These are phyloP conservation scores for Endothia cerciana DNA, from an alignment of 2,329 filamentous ascomycete genomes.

Conservation along the genomic window DNA sequence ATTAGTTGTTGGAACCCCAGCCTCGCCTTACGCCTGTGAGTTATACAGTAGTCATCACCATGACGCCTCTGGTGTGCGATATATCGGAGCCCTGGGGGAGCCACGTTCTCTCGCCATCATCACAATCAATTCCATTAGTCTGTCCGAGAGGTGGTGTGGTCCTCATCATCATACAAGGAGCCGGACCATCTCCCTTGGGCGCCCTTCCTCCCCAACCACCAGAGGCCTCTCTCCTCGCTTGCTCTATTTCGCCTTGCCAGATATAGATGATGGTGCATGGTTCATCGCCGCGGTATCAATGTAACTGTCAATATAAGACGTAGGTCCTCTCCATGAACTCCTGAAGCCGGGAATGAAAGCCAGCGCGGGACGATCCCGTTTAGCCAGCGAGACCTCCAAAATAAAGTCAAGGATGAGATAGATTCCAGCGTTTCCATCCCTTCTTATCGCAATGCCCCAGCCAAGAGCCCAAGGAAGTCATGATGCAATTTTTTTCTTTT, in stretches of 20 bases:
- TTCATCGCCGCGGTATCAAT: conserved; percentile 5
- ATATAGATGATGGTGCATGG: background rate
- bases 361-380: background rate
- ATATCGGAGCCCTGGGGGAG: too few species aligned
- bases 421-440: background rate
- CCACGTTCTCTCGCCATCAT: too few species aligned
- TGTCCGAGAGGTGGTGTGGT: too few species aligned
- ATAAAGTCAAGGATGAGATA: background rate
- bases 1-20: too few species aligned
- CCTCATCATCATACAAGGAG: background rate
- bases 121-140: too few species aligned
- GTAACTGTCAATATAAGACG: background rate
- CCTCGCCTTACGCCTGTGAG: too few species aligned
- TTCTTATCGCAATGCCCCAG: background rate
- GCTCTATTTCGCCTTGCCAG: background rate
- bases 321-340: background rate
- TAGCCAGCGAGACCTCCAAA: background rate
- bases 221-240: background rate
- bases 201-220: too few species aligned
- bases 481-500: too few species aligned
- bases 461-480: background rate
- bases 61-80: too few species aligned
- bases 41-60: too few species aligned
- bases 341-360: background rate
- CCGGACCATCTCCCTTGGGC: too few species aligned